phyloP scores from a whole-genome alignment of 2,329 filamentous ascomycete species.

The Cladobotryum protrusum region DNA sequence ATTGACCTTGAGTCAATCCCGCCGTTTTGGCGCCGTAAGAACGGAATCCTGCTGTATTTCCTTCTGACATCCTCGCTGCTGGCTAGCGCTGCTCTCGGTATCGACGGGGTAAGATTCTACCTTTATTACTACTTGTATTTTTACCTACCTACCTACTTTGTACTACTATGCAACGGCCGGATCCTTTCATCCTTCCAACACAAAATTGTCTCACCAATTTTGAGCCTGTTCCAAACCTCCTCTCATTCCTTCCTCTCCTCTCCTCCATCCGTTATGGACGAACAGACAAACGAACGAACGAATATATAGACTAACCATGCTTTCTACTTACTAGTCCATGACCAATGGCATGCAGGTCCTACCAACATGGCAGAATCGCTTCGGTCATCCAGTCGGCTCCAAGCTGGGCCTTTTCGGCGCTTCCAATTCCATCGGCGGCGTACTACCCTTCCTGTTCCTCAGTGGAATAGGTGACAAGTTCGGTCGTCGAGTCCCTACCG shows the following conservation, averaged over 20 bases:
- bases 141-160: too few relatives aligned
- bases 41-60: conserved; percentile 37
- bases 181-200: too few relatives aligned
- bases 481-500: conserved; percentile 29
- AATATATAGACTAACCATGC: neutral
- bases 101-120: conserved; percentile 34
- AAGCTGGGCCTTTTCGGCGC: conserved; percentile 34
- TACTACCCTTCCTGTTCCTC: conserved; percentile 31
- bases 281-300: too few relatives aligned
- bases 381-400: conserved; percentile 32
- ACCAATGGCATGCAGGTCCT: conserved; percentile 36
- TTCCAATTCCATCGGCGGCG: conserved; percentile 33
- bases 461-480: conserved; percentile 30
- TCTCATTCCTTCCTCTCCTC: too few relatives aligned
- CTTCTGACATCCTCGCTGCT: conserved; percentile 36
- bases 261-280: too few relatives aligned
- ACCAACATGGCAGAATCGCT: conserved; percentile 31
- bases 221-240: too few relatives aligned
- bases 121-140: too few relatives aligned
- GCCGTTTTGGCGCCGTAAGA: conserved; percentile 33
- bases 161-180: too few relatives aligned
- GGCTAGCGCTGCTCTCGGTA: conserved; percentile 35
- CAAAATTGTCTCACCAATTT: too few relatives aligned
- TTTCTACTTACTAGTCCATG: conserved; percentile 25
- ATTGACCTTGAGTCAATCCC: conserved; percentile 26